Conservation (phyloP, 495 filamentous ascomycete species). For the Podospora australis region DNA sequence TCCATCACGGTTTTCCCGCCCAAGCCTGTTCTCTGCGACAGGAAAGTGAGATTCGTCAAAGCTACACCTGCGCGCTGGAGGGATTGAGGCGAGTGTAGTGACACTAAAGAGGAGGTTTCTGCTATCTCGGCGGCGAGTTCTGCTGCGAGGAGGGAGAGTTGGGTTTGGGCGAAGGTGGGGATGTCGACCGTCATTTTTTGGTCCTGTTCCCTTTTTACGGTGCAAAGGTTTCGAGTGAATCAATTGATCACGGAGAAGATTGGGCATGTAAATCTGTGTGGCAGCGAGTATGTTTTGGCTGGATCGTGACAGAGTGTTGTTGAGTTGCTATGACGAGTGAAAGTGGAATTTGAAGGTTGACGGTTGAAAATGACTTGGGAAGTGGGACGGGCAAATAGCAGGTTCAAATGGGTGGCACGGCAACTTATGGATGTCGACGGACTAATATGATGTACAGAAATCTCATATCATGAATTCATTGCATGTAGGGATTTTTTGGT, state of each 20-base stretch:
- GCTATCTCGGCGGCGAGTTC: slow-evolving; percentile 77
- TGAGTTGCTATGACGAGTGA: no score
- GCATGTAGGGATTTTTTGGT: no score
- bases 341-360: no score
- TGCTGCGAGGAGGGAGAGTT: slow-evolving; percentile 66
- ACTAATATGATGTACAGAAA: no score
- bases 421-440: no score
- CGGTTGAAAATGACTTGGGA: no score
- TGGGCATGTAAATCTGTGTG: no score
- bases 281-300: no score
- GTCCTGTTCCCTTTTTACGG: not conserved
- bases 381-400: no score
- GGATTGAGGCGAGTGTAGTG: slow-evolving; percentile 59
- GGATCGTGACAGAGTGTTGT: no score
- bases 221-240: not conserved
- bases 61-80: slow-evolving; percentile 85
- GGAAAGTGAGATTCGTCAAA: slow-evolving; percentile 67
- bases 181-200: slow-evolving; percentile 48
- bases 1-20: slow-evolving; percentile 85
- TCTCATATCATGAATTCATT: no score
- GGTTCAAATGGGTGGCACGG: no score
- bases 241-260: not conserved
- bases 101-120: slow-evolving; percentile 64
- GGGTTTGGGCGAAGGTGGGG: slow-evolving; percentile 66
- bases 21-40: slow-evolving; percentile 81